A percentile compares a stretch with the other conserved stretches of the same genome.
Conservation (phyloP, 345 rosid species). For the Brassica nigra region DNA sequence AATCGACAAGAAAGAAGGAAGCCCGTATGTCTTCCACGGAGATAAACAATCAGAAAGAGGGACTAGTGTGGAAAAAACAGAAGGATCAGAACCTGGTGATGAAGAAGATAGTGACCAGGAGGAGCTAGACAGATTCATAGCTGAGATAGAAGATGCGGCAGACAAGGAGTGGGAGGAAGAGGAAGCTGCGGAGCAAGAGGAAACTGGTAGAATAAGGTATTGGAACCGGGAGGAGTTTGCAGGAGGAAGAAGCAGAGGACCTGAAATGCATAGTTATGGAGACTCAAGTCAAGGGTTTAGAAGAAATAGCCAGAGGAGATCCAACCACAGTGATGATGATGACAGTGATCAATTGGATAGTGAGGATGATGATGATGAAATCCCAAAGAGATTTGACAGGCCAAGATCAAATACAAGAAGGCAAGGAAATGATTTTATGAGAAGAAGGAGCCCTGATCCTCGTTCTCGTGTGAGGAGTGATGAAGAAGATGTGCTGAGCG, state of each 20-base stretch:
- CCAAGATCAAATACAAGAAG: slow-evolving; percentile 40
- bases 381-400: slow-evolving; percentile 40
- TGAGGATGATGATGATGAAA: slow-evolving; percentile 52
- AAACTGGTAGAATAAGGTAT: slow-evolving; percentile 72
- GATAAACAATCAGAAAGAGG: slow-evolving; percentile 44
- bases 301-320: slow-evolving; percentile 49
- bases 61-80: slow-evolving; percentile 26
- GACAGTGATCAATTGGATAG: slow-evolving; percentile 47
- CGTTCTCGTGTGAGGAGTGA: slow-evolving; percentile 45
- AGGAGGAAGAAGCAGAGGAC: slow-evolving; percentile 61
- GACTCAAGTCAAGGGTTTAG: slow-evolving; percentile 46
- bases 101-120: slow-evolving; percentile 96
- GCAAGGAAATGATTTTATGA: slow-evolving; percentile 29
- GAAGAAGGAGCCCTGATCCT: slow-evolving; percentile 30
- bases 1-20: slow-evolving; percentile 91
- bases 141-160: slow-evolving; percentile 97
- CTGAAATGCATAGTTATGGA: no score
- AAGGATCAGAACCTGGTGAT: slow-evolving; percentile 50
- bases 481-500: slow-evolving; percentile 64
- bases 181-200: slow-evolving; percentile 90
- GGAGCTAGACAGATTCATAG: slow-evolving; percentile 84
- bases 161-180: slow-evolving; percentile 94
- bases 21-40: slow-evolving; percentile 82
- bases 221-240: slow-evolving; percentile 75
- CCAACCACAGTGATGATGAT: slow-evolving; percentile 43